Evolutionary conservation across 1,139 yeast genomes (phyloP).

Genomic region (Lodderomyces beijingensis): DNA sequence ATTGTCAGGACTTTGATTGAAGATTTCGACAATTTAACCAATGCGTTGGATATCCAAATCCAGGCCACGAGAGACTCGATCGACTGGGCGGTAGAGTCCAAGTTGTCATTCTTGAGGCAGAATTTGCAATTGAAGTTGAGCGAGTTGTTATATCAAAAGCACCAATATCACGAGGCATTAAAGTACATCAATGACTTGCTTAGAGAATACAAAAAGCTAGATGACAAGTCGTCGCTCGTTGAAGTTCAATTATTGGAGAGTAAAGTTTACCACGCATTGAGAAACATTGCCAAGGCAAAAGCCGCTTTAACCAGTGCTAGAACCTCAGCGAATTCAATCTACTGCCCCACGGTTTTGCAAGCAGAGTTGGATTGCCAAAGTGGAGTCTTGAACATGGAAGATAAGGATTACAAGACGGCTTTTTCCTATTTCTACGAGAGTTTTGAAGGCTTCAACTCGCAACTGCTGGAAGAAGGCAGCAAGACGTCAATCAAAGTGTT

Average conservation of each 20-base stretch:
- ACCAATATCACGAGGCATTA: slow-evolving; percentile 66
- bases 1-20: slow-evolving; percentile 77
- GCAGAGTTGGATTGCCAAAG: slow-evolving; percentile 95
- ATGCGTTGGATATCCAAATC: slow-evolving; percentile 69
- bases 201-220: slow-evolving; percentile 85
- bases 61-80: slow-evolving; percentile 73
- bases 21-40: slow-evolving; percentile 64
- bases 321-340: slow-evolving; percentile 93
- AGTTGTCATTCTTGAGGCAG: slow-evolving; percentile 85
- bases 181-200: slow-evolving; percentile 67
- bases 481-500: slow-evolving; percentile 67
- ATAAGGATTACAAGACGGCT: slow-evolving; percentile 93
- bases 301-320: slow-evolving; percentile 95
- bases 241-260: slow-evolving; percentile 93
- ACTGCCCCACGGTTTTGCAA: slow-evolving; percentile 90
- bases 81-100: slow-evolving; percentile 81
- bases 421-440: slow-evolving; percentile 93
- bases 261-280: slow-evolving; percentile 83
- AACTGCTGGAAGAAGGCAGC: slow-evolving; percentile 42
- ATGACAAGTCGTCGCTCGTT: slow-evolving; percentile 90
- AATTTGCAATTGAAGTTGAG: slow-evolving; percentile 82
- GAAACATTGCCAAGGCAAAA: slow-evolving; percentile 88
- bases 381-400: slow-evolving; percentile 95
- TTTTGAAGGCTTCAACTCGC: slow-evolving; percentile 75
- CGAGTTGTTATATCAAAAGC: slow-evolving; percentile 63